Percentiles rank a stretch among this genome's conserved stretches.
Evolutionary conservation across 1,139 yeast genomes (phyloP).

Genomic region (Blastobotrys persicus): DNA sequence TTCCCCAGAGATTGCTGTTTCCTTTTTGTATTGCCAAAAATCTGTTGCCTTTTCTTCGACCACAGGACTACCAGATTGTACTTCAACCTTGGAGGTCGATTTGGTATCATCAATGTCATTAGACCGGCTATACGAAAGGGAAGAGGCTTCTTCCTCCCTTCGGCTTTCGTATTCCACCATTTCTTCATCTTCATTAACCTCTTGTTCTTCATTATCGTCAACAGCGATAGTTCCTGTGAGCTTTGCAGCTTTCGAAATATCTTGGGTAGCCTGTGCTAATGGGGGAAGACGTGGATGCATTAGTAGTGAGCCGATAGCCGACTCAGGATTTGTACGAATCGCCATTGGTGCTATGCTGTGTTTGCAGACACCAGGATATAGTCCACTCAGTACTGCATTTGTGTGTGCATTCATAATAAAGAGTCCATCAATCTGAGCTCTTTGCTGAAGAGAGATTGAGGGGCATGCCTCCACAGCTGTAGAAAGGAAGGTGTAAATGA

Average conservation of each 20-base stretch:
- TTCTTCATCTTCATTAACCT: conserved; percentile 31
- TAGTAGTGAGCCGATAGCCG: conserved; percentile 50
- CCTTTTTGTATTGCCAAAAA: no score
- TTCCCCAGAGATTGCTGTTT: no score
- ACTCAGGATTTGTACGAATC: conserved; percentile 39
- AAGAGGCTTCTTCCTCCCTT: no score
- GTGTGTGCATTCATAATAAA: conserved; percentile 47
- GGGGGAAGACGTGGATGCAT: conserved; percentile 81
- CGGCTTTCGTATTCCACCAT: conserved; percentile 12
- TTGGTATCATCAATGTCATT: no score
- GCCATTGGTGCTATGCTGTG: conserved; percentile 72
- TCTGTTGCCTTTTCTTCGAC: no score
- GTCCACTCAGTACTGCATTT: conserved; percentile 43
- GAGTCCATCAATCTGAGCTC: conserved; percentile 59
- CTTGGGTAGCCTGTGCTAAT: conserved; percentile 22
- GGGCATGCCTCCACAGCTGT: conserved; percentile 49
- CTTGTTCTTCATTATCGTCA: conserved; percentile 27
- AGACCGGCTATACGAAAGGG: no score
- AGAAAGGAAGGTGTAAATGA: conserved; percentile 50
- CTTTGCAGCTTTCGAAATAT: conserved; percentile 14
- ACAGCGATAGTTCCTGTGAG: conserved; percentile 15
- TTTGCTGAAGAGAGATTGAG: conserved; percentile 58
- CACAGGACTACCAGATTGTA: no score
- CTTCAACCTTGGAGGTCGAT: no score
- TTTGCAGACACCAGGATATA: conserved; percentile 61